These are phyloP conservation scores for Populus tomentosa DNA, from an alignment of 441 rosid genomes.

Conservation along the genomic window DNA sequence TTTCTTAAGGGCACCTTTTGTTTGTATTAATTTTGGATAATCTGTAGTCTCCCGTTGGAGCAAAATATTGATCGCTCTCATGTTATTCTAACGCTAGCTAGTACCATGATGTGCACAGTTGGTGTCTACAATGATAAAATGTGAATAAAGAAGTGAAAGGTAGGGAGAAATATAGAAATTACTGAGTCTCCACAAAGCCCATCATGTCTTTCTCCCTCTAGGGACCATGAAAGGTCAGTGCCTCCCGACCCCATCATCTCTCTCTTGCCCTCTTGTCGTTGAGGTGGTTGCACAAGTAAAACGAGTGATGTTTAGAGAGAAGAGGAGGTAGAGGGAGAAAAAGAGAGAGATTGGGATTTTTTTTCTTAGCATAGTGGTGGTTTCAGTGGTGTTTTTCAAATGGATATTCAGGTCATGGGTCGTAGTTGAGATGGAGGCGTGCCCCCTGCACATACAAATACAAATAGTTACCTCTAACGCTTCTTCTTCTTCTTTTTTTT, in stretches of 20 bases:
- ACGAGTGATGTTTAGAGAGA: constrained; percentile 16
- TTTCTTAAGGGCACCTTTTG: neutral
- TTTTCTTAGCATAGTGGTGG: constrained; percentile 27
- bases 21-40: neutral
- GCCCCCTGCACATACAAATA: constrained; percentile 31
- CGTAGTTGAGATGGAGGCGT: constrained; percentile 50
- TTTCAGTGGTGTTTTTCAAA: constrained; percentile 40
- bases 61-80: neutral
- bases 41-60: neutral
- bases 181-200: constrained; percentile 2
- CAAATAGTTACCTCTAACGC: constrained; percentile 16
- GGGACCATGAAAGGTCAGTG: constrained; percentile 50
- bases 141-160: neutral
- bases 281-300: constrained; percentile 52
- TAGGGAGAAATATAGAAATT: neutral
- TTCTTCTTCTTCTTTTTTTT: neutral
- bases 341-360: neutral
- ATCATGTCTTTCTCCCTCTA: constrained; percentile 12
- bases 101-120: constrained; percentile 8
- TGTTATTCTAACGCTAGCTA: neutral
- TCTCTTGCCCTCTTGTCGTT: constrained; percentile 33
- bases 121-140: constrained; percentile 18
- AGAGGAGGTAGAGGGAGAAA: neutral
- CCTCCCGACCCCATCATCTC: constrained; percentile 48
- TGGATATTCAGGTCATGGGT: constrained; percentile 55